Evolutionary conservation across 441 rosid species (phyloP), one percentile per base, ranked within the genome.

Genomic region (Gossypium davidsonii): DNA sequence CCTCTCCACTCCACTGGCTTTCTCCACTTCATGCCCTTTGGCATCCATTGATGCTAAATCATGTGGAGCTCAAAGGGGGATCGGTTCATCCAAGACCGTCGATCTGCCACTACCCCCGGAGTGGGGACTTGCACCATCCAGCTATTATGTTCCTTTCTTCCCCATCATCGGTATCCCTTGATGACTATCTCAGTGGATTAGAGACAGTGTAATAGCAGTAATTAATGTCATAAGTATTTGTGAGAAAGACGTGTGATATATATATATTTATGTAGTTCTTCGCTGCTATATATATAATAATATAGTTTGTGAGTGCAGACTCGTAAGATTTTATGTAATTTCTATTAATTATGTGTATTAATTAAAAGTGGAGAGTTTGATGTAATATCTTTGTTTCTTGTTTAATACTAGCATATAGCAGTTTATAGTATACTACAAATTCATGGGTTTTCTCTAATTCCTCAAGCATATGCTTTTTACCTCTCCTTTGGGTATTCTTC

Each of bases 131-230:
- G 92, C 98, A 31, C 98, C 97, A 11, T 79, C 96, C 2, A 93
- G 98, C 81, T 90, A 82, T 57, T 93, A 93, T 28, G 0, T 83
- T 62, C 96, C 97, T 48, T 87, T 90, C 83, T 5, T 91, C 73
- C 98, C 98, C 58, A 91, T 93, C 67, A 89, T 91, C 20, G 97
- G 98, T 52, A 84, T 93, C 64, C 98, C 98, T 71, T 93, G 75
- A 82, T 14, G 74, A 80, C 6, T 65, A 26, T 7, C 44, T 49
- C 55, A 10, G 42, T 11, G 31, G 10, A 14, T 34, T 34, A 34
- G 39, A 6, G 39, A 11, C 7, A 12, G 5, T 68, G 60, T 52
- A n/a, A 46, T 46, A 52, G 57, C 9, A 48, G 14, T 63, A 9
- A 7, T 23, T 14, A 66, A 14, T 18, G 25, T 44, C 37, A 6